phyloP scores from a whole-genome alignment of 1,284 basidiomycete species.

The Ceratobasidium sp. region DNA sequence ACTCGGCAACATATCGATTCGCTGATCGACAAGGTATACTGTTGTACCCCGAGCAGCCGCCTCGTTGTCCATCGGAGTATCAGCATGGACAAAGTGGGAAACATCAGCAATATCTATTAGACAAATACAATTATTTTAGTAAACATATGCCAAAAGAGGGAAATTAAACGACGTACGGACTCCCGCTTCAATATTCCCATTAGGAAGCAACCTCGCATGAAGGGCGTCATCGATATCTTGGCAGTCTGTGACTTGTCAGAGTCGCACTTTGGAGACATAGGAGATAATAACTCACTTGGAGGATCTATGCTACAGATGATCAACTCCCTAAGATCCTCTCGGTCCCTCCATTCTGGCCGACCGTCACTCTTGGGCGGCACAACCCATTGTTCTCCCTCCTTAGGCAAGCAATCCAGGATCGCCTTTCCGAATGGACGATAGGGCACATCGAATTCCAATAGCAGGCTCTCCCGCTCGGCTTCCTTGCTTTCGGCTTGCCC shows the following conservation, averaged over 20 bases:
- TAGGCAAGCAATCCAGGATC: slow-evolving; percentile 91
- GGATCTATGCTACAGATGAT: slow-evolving; percentile 98
- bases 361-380: slow-evolving; percentile 82
- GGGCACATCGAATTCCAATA: slow-evolving; percentile 97
- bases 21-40: slow-evolving; percentile 98
- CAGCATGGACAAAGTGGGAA: slow-evolving; percentile 93
- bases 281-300: slow-evolving; percentile 69
- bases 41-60: slow-evolving; percentile 97
- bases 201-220: slow-evolving; percentile 90
- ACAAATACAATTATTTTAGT: slow-evolving; percentile 13
- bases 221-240: slow-evolving; percentile 99
- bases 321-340: slow-evolving; percentile 90
- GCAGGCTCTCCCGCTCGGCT: slow-evolving; percentile 94
- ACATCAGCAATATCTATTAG: slow-evolving; percentile 95
- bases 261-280: too few relatives aligned
- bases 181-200: slow-evolving; percentile 97
- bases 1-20: slow-evolving; percentile 98
- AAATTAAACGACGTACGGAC: slow-evolving; percentile 84
- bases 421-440: slow-evolving; percentile 97
- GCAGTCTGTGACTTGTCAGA: slow-evolving; percentile 71
- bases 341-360: slow-evolving; percentile 80
- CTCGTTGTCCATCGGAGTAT: slow-evolving; percentile 97
- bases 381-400: slow-evolving; percentile 92
- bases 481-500: slow-evolving; percentile 95
- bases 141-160: slow-evolving; percentile 84